Evolutionary conservation across 176 grass and related monocot species (phyloP), one percentile per base, ranked within the genome.

Genomic region (Guadua angustifolia): DNA sequence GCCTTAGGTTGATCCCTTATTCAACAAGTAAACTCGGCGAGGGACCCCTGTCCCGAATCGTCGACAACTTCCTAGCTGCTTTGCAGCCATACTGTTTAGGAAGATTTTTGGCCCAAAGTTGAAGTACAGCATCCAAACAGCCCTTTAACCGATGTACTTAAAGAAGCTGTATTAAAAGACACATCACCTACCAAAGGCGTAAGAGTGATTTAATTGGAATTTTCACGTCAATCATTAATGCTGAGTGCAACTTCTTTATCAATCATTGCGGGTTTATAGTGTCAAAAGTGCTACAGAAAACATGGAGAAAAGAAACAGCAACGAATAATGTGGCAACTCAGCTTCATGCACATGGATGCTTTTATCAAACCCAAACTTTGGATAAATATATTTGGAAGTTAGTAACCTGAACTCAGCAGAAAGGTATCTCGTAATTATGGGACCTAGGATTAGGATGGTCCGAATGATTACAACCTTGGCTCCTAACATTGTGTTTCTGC

Each of bases 311-410:
- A 70, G 45, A 82, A 69, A 21, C 64, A 26, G 10, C 47, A 67
- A 14, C 17, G 5, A 66, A 66, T 49, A 78, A 78, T 59, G 25
- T 32, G 19, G 38, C 66, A 46, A 13, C 45, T 50, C 83, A 90
- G 49, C 26, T 66, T 66, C 66, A 73, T 55, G 26, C 29, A 79
- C 1, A 69, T n/a, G 16, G 84, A 79, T 43, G 22, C 58, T 86
- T 73, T 66, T 16, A 86, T 67, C 51, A 68, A 67, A 84, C 16
- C 6, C 74, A 46, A 84, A 75, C 19, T 3, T 68, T 79, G 74
- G 84, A 79, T 59, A 59, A 58, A 78, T 59, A 74, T 69, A 74
- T 60, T 69, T 83, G 60, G 67, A 79, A 43, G 67, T 44, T 79
- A 75, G 62, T 16, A 83, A 72, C 47, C 68, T 79, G 56, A 83